Conservation (phyloP, 352 stramenopile species). For the Phytophthora kernoviae region DNA sequence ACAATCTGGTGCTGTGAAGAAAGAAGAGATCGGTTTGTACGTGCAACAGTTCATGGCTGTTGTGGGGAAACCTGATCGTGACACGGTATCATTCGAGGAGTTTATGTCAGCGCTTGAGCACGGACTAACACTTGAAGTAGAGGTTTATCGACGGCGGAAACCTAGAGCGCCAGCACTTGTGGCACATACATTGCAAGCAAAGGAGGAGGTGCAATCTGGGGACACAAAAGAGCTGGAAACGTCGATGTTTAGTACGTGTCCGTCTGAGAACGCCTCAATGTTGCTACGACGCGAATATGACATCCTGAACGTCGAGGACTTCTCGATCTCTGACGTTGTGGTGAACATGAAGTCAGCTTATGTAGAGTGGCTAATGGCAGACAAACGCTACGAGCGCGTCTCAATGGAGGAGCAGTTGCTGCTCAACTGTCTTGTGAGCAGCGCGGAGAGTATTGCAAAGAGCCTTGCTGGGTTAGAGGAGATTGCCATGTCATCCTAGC, state of each 20-base stretch:
- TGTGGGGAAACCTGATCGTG: constrained; percentile 64
- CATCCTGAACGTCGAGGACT: constrained; percentile 51
- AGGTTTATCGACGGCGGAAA: constrained; percentile 47
- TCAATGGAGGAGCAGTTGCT: constrained; percentile 50
- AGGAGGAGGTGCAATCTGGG: no score
- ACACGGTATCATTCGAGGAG: constrained; percentile 82
- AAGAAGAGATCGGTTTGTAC: constrained; percentile 74
- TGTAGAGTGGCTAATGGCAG: constrained; percentile 35
- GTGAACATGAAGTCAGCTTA: constrained; percentile 36
- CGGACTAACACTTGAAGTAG: constrained; percentile 75
- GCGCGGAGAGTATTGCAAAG: constrained; percentile 58
- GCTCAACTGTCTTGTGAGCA: constrained; percentile 31
- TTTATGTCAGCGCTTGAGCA: constrained; percentile 83
- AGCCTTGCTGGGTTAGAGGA: constrained; percentile 63
- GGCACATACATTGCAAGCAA: neutral
- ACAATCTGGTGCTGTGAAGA: constrained; percentile 62
- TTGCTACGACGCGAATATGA: constrained; percentile 38
- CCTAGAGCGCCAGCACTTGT: neutral
- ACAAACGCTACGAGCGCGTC: constrained; percentile 31
- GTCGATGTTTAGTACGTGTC: constrained; percentile 3
- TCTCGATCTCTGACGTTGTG: constrained; percentile 37
- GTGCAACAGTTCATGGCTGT: constrained; percentile 79
- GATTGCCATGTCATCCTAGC: constrained; percentile 59
- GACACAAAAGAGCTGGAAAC: neutral
- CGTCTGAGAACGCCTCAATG: constrained; percentile 16